Conservation (phyloP, 1,284 basidiomycete species). For the Fomitopsis palustris region DNA sequence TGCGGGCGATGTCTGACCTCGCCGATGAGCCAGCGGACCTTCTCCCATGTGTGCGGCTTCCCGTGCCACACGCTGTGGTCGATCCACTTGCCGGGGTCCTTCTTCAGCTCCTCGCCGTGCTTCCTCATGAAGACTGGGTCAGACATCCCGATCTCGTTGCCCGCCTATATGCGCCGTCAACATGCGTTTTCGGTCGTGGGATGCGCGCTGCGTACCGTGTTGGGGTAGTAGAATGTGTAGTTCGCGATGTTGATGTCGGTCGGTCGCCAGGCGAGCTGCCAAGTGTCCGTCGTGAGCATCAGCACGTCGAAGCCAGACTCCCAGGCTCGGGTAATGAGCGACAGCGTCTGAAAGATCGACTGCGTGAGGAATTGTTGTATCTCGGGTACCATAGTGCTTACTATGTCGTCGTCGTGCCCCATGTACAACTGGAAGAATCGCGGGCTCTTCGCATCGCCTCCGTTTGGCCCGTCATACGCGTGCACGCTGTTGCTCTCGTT, state of each 20-base stretch:
- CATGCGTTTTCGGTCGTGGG: not conserved
- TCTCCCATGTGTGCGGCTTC: constrained; percentile 55
- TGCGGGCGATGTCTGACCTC: constrained; percentile 30
- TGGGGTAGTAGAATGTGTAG: constrained; percentile 32
- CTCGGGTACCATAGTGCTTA: constrained; percentile 10
- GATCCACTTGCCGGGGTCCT: constrained; percentile 51
- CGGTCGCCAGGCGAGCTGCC: constrained; percentile 58
- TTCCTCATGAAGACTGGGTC: constrained; percentile 56
- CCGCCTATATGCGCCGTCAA: constrained; percentile 4
- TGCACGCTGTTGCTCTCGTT: constrained; percentile 39
- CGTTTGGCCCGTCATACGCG: constrained; percentile 31
- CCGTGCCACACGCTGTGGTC: constrained; percentile 55
- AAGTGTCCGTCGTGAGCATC: constrained; percentile 58
- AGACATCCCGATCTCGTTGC: constrained; percentile 48
- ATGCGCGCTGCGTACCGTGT: not conserved
- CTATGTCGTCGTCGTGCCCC: constrained; percentile 53
- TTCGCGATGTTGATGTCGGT: constrained; percentile 53
- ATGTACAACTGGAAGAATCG: constrained; percentile 63
- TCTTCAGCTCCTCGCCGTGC: constrained; percentile 39
- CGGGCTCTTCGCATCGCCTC: constrained; percentile 37
- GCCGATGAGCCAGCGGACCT: constrained; percentile 45
- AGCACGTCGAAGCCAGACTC: constrained; percentile 48
- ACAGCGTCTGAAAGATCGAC: constrained; percentile 32
- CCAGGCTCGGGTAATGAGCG: constrained; percentile 45
- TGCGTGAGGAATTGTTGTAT: not conserved